phyloP scores from a whole-genome alignment of 2,329 filamentous ascomycete species.

The Colletotrichum orchidophilum region DNA sequence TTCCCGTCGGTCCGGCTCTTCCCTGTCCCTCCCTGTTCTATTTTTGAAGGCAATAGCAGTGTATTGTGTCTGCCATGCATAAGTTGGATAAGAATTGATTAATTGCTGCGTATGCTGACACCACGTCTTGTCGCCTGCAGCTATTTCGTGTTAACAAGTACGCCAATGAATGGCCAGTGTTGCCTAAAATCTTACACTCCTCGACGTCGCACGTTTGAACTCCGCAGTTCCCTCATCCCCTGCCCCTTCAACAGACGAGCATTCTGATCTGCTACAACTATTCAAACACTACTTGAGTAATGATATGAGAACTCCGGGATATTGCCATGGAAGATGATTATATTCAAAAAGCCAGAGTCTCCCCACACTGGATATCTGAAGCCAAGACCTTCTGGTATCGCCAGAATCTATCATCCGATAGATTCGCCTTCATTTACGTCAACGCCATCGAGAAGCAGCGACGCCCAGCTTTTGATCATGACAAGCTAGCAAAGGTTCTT shows the following conservation, averaged over 20 bases:
- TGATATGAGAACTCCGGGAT: too few species aligned
- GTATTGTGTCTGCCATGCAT: not conserved
- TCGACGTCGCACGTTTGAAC: not conserved
- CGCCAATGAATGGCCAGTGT: not conserved
- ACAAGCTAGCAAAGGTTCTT: conserved; percentile 34
- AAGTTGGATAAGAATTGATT: not conserved
- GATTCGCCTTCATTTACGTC: conserved; percentile 38
- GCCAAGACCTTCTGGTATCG: conserved; percentile 41
- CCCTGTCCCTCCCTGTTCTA: not conserved
- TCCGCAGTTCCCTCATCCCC: not conserved
- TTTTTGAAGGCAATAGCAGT: not conserved
- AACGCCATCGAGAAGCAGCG: conserved; percentile 31
- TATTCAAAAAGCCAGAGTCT: conserved; percentile 24
- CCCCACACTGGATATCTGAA: conserved; percentile 37
- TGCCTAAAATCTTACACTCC: not conserved
- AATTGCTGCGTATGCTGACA: not conserved
- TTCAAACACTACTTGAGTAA: not conserved
- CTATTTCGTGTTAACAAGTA: not conserved
- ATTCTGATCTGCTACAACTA: not conserved
- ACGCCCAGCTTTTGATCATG: conserved; percentile 38
- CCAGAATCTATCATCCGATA: conserved; percentile 14
- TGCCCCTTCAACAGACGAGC: not conserved
- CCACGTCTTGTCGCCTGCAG: not conserved
- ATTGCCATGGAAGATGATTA: conserved; percentile 4
- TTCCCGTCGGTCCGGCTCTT: not conserved